Evolutionary conservation across 139 green algal genomes (phyloP), one percentile per base, ranked within the genome.

Genomic region (Trebouxia sp.): DNA sequence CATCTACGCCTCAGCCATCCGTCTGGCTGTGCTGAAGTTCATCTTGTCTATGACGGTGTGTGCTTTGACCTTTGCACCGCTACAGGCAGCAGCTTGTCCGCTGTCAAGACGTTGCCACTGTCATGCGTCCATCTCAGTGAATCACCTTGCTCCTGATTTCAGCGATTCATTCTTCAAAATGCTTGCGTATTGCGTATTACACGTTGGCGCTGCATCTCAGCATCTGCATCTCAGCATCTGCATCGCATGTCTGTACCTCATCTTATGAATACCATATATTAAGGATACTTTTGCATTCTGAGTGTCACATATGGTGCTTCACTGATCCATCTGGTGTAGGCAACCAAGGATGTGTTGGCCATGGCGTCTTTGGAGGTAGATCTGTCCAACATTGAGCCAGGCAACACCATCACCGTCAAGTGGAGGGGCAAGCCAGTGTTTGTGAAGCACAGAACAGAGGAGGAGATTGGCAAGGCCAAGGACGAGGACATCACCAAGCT

Each of bases 401-500:
- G 97, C 12, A 78, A 95, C 65, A 98, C 94, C 6, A 91, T 99
- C 24, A 99, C 96, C 4, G 92, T 98, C 66, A 99, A 99, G 91
- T 99, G 97, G 97, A 89, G 97, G 37, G 97, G 97, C 79, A 99
- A 99, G 92, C 97, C 97, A 3, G 97, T 99, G 42, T 99, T 99
- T 88, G 97, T 99, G 78, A 87, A 93, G 42, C 85, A 95, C 86
- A 88, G 97, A 9, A 97, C 93, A 28, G 85, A 91, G 24, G 90
- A 89, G 20, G 95, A 99, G 82, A 97, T 99, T 51, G 84, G 80
- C 5, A 79, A 90, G 38, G 93, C 95, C 5, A 90, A 92, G 20
- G 72, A 80, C 22, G 92, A 97, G 17, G 69, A 91, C 32, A 45
- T 98, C 14, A 79, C 39, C n/a, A 88, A 91, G 42, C 92, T 99